phyloP scores from a whole-genome alignment of 2,329 filamentous ascomycete genomes.

The Daldinia sp. region DNA sequence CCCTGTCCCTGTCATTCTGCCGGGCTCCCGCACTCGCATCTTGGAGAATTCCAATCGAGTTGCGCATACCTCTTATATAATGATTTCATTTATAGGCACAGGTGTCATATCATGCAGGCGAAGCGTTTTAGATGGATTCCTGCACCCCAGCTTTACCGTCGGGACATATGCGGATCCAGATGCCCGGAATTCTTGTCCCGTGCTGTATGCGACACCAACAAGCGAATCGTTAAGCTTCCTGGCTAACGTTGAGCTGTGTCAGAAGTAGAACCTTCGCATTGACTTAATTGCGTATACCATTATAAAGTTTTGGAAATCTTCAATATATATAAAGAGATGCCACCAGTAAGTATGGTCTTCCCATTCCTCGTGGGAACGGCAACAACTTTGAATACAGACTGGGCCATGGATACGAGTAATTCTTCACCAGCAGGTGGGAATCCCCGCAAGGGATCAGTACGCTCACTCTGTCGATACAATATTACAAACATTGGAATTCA shows the following conservation, averaged over 20 bases:
- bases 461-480: neutral
- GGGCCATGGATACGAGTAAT: neutral
- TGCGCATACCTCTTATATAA: neutral
- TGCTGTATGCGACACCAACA: neutral
- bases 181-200: slow-evolving; percentile 9
- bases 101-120: neutral
- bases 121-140: slow-evolving; percentile 17
- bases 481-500: neutral
- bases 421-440: neutral
- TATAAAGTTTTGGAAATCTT: neutral
- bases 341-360: no score
- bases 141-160: neutral
- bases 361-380: neutral
- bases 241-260: no score
- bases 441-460: neutral
- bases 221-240: neutral
- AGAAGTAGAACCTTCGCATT: neutral
- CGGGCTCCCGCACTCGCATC: neutral
- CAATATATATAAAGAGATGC: neutral
- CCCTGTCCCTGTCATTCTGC: slow-evolving; percentile 19
- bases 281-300: neutral
- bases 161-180: slow-evolving; percentile 20
- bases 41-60: no score
- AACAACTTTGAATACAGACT: neutral
- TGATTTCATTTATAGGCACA: neutral